A percentile compares a stretch with the other conserved stretches of the same genome.
phyloP scores from a whole-genome alignment of 305 asterid species.

The Withania somnifera region DNA sequence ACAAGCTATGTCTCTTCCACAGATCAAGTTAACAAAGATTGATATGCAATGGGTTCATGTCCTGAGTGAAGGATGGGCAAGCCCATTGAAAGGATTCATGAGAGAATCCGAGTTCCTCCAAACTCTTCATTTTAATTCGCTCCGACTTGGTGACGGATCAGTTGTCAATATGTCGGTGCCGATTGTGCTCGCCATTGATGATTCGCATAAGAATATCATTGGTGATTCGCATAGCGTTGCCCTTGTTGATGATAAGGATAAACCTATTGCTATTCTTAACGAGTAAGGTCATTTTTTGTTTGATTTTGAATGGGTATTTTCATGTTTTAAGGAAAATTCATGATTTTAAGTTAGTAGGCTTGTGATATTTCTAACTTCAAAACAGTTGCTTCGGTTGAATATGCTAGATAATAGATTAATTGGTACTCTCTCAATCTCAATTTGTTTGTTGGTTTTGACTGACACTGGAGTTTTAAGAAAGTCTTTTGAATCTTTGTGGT shows the following conservation, averaged over 20 bases:
- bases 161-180: slow-evolving; percentile 91
- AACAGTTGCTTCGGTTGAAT: background rate
- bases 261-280: slow-evolving; percentile 49
- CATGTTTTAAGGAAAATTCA: no score
- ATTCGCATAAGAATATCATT: slow-evolving; percentile 44
- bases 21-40: slow-evolving; percentile 46
- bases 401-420: background rate
- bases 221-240: slow-evolving; percentile 51
- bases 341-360: background rate
- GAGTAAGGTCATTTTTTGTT: slow-evolving; percentile 39
- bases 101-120: slow-evolving; percentile 96
- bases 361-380: background rate
- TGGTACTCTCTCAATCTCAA: background rate
- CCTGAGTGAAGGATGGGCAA: slow-evolving; percentile 97
- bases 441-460: no score
- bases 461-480: no score
- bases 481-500: no score
- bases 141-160: slow-evolving; percentile 53
- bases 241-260: slow-evolving; percentile 42
- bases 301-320: background rate
- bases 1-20: slow-evolving; percentile 47
- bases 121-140: slow-evolving; percentile 88
- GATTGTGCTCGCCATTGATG: slow-evolving; percentile 82
- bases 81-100: slow-evolving; percentile 91
- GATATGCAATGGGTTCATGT: slow-evolving; percentile 96